Base-by-base conservation (phyloP, 73 alveolate species). In the Symbiodinium natans region DNA sequence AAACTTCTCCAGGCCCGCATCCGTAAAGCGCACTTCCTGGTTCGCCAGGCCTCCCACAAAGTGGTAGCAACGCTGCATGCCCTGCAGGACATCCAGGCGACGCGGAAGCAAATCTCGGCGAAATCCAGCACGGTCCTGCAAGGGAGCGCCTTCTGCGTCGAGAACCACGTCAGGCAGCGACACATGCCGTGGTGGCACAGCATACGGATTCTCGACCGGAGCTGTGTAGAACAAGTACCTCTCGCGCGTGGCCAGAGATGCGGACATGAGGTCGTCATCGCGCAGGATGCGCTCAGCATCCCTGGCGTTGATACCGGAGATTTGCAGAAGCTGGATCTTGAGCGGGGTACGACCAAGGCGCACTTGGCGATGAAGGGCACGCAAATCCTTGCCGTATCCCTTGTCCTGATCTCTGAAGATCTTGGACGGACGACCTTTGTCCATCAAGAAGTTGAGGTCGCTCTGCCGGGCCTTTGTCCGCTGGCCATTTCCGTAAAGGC, bases 261-360 rank as follows among this genome's bases (percentile, higher is more conserved):
- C 83, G 9, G 83, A 40, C 25, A 73, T 19, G 42, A 73, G 42
- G 42, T n/a, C 83, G 42, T 73, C n/a, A 17, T 73, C 42, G 23
- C 42, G 83, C 83, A 73, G 83, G 17, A 73, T 73, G 23, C 29
- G 11, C 42, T 73, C 83, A 11, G 83, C 83, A 34, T 73, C 83
- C 3, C 83, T 40, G 83, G 83, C 83, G 83, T 73, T 73, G 83
- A 73, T 73, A 3, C 83, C 83, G 9, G 83, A 73, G 83, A 73
- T 73, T 73, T 73, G 83, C 83, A 73, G 83, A 8, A 73, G 83
- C 83, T 73, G 83, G 29, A 73, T 34, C 41, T 19, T 73, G 42
- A 41, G 42, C 42, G 83, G 83, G 42, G 3, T 29, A 8, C 33
- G 21, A 15, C 83, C 83, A 41, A 3, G 29, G 3, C 42, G 83